A percentile compares a stretch with the other conserved stretches of the same genome.
Evolutionary conservation across 768 basidiomycete genomes (phyloP).

Genomic region (Chalciporus pseudorubinellus): DNA sequence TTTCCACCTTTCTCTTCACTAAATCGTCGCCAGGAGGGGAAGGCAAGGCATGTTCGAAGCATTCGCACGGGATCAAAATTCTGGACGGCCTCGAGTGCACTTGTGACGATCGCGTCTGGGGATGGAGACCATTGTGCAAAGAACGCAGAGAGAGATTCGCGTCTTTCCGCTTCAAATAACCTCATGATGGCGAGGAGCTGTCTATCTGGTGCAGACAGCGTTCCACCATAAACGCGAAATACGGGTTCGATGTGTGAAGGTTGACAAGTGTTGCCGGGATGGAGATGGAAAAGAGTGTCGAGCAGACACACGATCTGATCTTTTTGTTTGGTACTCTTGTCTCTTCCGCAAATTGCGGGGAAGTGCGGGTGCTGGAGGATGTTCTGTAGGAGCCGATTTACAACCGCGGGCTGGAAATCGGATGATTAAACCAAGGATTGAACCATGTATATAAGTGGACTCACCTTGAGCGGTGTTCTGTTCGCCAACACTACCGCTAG

Average conservation of each 20-base stretch:
- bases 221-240: slow-evolving; percentile 70
- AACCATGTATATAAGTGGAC: slow-evolving; percentile 1
- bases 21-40: slow-evolving; percentile 62
- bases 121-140: slow-evolving; percentile 65
- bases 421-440: neutral
- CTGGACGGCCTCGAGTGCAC: slow-evolving; percentile 63
- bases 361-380: slow-evolving; percentile 71
- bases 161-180: slow-evolving; percentile 72
- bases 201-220: slow-evolving; percentile 62
- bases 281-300: slow-evolving; percentile 64
- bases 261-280: slow-evolving; percentile 84
- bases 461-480: slow-evolving; percentile 61
- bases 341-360: slow-evolving; percentile 41
- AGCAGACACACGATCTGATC: slow-evolving; percentile 56
- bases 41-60: slow-evolving; percentile 68
- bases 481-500: slow-evolving; percentile 43
- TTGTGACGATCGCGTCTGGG: slow-evolving; percentile 39
- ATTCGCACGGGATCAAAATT: slow-evolving; percentile 66
- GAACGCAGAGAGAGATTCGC: slow-evolving; percentile 49
- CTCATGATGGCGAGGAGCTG: slow-evolving; percentile 72
- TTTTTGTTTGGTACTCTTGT: slow-evolving; percentile 31
- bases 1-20: slow-evolving; percentile 33
- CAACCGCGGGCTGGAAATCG: slow-evolving; percentile 58
- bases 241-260: slow-evolving; percentile 79
- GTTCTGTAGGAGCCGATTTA: slow-evolving; percentile 74